A percentile compares a stretch with the other conserved stretches of the same genome.
Evolutionary conservation across 2,329 filamentous ascomycete species (phyloP).

Genomic region (Ilyonectria mors-panacis): DNA sequence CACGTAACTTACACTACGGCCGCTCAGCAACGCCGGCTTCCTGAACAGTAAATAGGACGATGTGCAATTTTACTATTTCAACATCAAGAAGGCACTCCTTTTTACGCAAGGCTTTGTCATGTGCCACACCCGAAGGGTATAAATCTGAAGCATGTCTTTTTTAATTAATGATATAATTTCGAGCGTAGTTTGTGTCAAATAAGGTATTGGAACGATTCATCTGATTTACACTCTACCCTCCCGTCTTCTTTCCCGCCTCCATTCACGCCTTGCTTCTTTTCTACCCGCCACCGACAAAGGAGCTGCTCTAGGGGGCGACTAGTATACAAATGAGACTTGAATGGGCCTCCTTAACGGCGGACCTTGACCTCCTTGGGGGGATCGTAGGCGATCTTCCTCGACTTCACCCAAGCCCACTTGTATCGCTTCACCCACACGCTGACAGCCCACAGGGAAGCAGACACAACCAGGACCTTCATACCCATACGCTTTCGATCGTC

Average conservation of each 20-base stretch:
- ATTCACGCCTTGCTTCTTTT: constrained; percentile 51
- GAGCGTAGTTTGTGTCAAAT: constrained; percentile 40
- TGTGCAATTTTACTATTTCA: not conserved
- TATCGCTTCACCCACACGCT: constrained; percentile 99
- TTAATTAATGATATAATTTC: constrained; percentile 4
- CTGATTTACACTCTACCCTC: constrained; percentile 67
- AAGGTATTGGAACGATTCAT: constrained; percentile 61
- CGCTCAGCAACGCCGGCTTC: not conserved
- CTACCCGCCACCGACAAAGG: constrained; percentile 61
- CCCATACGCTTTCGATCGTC: constrained; percentile 99
- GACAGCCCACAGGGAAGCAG: constrained; percentile 83
- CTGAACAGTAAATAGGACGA: not conserved
- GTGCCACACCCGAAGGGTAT: not conserved
- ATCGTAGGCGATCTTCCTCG: constrained; percentile 91
- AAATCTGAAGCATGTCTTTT: not conserved
- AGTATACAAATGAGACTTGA: constrained; percentile 58
- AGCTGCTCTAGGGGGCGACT: constrained; percentile 60
- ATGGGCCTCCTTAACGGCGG: constrained; percentile 61
- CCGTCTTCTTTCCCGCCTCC: constrained; percentile 50
- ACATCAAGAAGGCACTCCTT: not conserved
- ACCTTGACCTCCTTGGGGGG: constrained; percentile 74
- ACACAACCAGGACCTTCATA: constrained; percentile 91
- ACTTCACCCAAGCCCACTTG: constrained; percentile 98
- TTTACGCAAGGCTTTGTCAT: not conserved
- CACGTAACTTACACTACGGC: not conserved